Conservation (phyloP, 2,329 filamentous ascomycete species). For the Fusarium globosum region DNA sequence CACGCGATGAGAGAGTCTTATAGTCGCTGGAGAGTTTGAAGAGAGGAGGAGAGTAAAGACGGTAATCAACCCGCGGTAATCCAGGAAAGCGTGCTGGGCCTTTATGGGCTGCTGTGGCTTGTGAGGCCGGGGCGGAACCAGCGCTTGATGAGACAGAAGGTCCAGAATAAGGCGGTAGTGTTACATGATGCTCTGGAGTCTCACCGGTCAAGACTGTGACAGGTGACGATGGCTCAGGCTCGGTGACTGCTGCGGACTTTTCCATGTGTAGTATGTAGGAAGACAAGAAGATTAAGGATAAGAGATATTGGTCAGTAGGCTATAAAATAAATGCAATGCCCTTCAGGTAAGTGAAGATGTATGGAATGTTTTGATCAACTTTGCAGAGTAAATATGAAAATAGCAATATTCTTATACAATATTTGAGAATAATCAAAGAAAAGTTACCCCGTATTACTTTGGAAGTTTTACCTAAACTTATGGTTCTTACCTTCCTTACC, state of each 20-base stretch:
- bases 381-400: background rate
- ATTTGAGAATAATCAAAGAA: background rate
- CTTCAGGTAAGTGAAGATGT: background rate
- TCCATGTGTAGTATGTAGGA: background rate
- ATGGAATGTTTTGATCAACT: background rate
- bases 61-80: constrained; percentile 61
- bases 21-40: constrained; percentile 63
- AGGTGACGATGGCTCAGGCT: background rate
- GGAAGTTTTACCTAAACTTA: background rate
- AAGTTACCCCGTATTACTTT: background rate
- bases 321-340: background rate
- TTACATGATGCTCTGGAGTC: constrained; percentile 1
- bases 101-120: constrained; percentile 18
- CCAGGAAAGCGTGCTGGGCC: constrained; percentile 56
- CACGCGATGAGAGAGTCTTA: constrained; percentile 59
- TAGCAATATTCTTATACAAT: background rate
- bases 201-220: background rate
- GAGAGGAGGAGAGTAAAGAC: constrained; percentile 62
- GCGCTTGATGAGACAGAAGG: constrained; percentile 22
- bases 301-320: background rate
- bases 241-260: background rate
- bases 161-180: constrained; percentile 41
- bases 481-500: background rate
- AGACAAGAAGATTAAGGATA: background rate
- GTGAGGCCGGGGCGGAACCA: background rate